A percentile compares a stretch with the other conserved stretches of the same genome.
phyloP scores from a whole-genome alignment of 139 green algal species.

The Closterium sp. region DNA sequence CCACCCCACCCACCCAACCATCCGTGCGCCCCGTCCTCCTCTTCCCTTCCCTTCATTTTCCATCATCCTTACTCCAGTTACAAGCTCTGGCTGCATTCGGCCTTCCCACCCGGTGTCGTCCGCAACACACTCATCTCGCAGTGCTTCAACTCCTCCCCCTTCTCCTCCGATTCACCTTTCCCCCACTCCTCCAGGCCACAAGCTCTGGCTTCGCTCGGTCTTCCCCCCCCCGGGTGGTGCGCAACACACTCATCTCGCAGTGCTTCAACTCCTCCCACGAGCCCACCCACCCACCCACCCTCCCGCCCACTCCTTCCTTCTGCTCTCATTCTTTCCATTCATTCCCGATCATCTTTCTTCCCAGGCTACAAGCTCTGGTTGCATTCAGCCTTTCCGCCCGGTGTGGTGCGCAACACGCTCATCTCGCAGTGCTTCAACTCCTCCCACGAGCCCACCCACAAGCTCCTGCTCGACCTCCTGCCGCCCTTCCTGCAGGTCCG shows the following conservation, averaged over 20 bases:
- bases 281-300: neutral
- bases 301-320: neutral
- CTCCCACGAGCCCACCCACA: slow-evolving; percentile 13
- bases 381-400: neutral
- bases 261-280: too few species aligned
- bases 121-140: slow-evolving; percentile 33
- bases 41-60: neutral
- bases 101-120: neutral
- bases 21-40: neutral
- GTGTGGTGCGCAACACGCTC: slow-evolving; percentile 28
- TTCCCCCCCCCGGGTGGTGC: neutral
- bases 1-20: neutral
- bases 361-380: slow-evolving; percentile 38
- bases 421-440: slow-evolving; percentile 34
- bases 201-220: neutral
- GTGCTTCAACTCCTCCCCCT: slow-evolving; percentile 25
- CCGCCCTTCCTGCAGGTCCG: slow-evolving; percentile 33
- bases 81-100: slow-evolving; percentile 36
- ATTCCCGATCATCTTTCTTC: neutral
- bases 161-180: neutral
- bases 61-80: neutral
- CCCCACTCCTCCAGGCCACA: neutral
- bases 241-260: too few species aligned
- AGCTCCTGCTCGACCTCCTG: slow-evolving; percentile 17
- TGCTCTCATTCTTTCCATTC: neutral